Evolutionary conservation across 1,284 basidiomycete genomes (phyloP).

Genomic region (Lignosus rhinocerotis): DNA sequence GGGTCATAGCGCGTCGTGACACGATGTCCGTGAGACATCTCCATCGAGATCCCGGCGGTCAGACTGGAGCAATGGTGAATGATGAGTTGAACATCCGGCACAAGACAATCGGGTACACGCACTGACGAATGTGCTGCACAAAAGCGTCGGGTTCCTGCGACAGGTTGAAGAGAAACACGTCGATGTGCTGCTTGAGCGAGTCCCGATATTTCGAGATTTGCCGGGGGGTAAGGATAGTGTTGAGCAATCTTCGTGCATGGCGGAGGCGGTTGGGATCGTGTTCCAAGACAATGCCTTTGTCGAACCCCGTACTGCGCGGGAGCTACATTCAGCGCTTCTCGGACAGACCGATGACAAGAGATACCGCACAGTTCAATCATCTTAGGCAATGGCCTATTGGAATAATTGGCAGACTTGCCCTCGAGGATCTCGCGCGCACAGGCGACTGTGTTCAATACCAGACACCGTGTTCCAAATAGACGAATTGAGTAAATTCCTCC

Average conservation of each 20-base stretch:
- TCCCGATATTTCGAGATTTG: slow-evolving; percentile 5
- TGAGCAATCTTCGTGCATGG: slow-evolving; percentile 13
- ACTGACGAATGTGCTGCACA: slow-evolving; percentile 14
- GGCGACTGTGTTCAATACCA: slow-evolving; percentile 14
- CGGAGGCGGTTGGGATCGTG: slow-evolving; percentile 11
- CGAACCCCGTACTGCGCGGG: slow-evolving; percentile 10
- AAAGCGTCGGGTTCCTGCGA: slow-evolving; percentile 8
- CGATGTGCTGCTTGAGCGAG: slow-evolving; percentile 6
- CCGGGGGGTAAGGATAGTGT: slow-evolving; percentile 8
- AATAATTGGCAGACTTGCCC: slow-evolving; percentile 12
- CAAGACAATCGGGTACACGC: background rate
- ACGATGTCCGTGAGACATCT: slow-evolving; percentile 18
- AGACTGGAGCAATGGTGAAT: background rate
- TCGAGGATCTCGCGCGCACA: slow-evolving; percentile 18
- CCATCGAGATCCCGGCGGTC: slow-evolving; percentile 12
- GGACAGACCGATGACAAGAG: background rate
- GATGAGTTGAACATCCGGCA: background rate
- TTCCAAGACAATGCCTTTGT: slow-evolving; percentile 18
- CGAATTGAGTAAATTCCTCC: slow-evolving; percentile 13
- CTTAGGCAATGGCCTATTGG: slow-evolving; percentile 16
- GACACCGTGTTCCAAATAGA: slow-evolving; percentile 11
- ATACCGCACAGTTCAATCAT: slow-evolving; percentile 16
- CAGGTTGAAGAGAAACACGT: slow-evolving; percentile 8
- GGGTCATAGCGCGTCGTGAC: slow-evolving; percentile 21
- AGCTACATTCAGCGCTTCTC: background rate